These are phyloP conservation scores for Pichia sp. DNA, from an alignment of 1,139 yeast species.

Conservation along the genomic window DNA sequence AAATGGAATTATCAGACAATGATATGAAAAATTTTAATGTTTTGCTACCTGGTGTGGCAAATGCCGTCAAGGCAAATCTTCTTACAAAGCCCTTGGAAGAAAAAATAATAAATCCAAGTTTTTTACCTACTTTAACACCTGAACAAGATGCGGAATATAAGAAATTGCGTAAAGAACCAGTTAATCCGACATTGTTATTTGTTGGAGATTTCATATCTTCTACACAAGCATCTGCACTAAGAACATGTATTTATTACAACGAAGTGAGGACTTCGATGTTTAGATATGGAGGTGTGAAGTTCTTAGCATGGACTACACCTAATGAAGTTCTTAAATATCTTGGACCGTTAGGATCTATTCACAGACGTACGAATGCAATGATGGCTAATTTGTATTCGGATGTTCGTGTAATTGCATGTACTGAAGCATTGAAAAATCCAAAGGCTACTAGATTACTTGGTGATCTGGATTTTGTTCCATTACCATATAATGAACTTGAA, in stretches of 20 bases:
- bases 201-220: slow-evolving; percentile 56
- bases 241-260: slow-evolving; percentile 28
- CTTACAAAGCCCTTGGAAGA: slow-evolving; percentile 20
- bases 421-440: slow-evolving; percentile 16
- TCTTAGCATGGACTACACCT: slow-evolving; percentile 27
- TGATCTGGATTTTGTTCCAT: slow-evolving; percentile 15
- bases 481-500: slow-evolving; percentile 18
- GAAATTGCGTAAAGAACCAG: slow-evolving; percentile 13
- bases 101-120: slow-evolving; percentile 20
- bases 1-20: slow-evolving; percentile 31
- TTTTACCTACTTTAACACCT: slow-evolving; percentile 22
- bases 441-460: slow-evolving; percentile 10
- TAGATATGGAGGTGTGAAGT: slow-evolving; percentile 25
- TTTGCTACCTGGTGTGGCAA: slow-evolving; percentile 7
- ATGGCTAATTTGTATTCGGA: slow-evolving; percentile 25
- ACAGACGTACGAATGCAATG: slow-evolving; percentile 26
- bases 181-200: slow-evolving; percentile 59
- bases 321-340: slow-evolving; percentile 24
- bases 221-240: slow-evolving; percentile 57
- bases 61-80: slow-evolving; percentile 16
- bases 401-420: slow-evolving; percentile 24
- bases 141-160: slow-evolving; percentile 6
- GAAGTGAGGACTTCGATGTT: slow-evolving; percentile 26
- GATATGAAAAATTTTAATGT: slow-evolving; percentile 19
- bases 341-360: slow-evolving; percentile 24